phyloP scores from a whole-genome alignment of 768 basidiomycete species.

The Boletus rufocinnamomeus region DNA sequence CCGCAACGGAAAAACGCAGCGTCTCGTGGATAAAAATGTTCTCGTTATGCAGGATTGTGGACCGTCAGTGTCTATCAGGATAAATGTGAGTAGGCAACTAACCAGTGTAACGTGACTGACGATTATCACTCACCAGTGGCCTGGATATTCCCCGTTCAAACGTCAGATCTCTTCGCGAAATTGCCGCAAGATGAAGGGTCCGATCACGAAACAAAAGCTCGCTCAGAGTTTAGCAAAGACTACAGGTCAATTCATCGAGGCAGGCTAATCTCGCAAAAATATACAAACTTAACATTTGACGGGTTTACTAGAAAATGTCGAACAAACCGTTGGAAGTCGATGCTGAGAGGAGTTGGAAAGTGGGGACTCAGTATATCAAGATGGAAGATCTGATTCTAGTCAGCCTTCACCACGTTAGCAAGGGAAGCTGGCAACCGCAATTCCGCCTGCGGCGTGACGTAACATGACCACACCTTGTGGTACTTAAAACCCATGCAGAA shows the following conservation, averaged over 20 bases:
- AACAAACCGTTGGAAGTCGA: conserved; percentile 54
- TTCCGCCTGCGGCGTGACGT: conserved; percentile 44
- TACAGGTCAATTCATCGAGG: conserved; percentile 63
- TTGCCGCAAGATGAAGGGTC: conserved; percentile 69
- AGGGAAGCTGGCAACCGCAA: conserved; percentile 79
- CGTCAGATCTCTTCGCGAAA: conserved; percentile 75
- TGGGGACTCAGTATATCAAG: conserved; percentile 55
- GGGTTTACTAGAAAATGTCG: conserved; percentile 49
- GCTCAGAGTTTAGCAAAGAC: conserved; percentile 72
- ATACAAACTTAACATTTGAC: neutral
- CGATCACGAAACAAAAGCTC: conserved; percentile 68
- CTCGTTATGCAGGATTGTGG: conserved; percentile 66
- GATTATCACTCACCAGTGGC: conserved; percentile 52
- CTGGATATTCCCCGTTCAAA: conserved; percentile 73
- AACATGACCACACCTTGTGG: neutral
- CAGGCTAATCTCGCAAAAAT: conserved; percentile 30
- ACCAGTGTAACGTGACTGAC: neutral
- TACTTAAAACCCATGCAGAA: no score
- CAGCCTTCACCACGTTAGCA: conserved; percentile 75
- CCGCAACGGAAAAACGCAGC: conserved; percentile 53
- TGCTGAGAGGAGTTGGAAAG: conserved; percentile 53
- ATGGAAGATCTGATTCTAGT: conserved; percentile 69
- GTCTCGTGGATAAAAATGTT: conserved; percentile 56
- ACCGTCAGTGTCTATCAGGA: conserved; percentile 70
- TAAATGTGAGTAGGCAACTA: conserved; percentile 48